Conservation (phyloP, 2,329 filamentous ascomycete genomes). For the Macroventuria anomochaeta region DNA sequence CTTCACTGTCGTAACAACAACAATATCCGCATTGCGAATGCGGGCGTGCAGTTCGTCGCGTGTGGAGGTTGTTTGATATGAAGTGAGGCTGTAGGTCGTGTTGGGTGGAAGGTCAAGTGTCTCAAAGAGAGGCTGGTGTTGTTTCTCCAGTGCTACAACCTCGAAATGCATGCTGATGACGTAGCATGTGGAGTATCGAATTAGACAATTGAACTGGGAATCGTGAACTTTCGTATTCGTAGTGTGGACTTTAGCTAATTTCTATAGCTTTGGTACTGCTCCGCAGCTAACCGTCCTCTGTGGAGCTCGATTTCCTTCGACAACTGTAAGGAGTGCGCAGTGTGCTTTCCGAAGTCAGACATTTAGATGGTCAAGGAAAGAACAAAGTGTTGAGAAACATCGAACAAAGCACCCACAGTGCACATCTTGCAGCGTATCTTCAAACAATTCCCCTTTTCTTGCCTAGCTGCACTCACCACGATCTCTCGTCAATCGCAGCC, state of each 20-base stretch:
- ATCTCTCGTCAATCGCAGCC: conserved; percentile 12
- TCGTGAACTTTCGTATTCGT: not conserved
- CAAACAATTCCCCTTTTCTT: conserved; percentile 1
- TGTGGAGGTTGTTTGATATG: conserved; percentile 44
- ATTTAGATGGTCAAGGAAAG: not conserved
- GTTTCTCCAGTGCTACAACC: conserved; percentile 55
- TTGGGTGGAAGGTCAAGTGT: conserved; percentile 48
- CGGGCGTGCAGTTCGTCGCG: conserved; percentile 47
- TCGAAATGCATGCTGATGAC: conserved; percentile 48
- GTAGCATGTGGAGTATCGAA: conserved; percentile 3
- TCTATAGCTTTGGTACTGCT: not conserved
- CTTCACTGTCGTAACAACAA: conserved; percentile 52
- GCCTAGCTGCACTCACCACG: not conserved
- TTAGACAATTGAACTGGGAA: not conserved
- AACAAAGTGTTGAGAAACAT: not conserved
- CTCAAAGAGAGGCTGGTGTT: conserved; percentile 50
- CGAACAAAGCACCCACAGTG: conserved; percentile 5
- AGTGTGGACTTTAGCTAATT: not conserved
- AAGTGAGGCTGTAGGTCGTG: conserved; percentile 50
- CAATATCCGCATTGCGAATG: conserved; percentile 56
- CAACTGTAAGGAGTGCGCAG: conserved; percentile 1
- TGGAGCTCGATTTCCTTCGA: not conserved
- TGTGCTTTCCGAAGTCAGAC: not conserved
- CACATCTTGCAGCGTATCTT: conserved; percentile 10
- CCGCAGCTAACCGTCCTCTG: not conserved